These are phyloP conservation scores for Perkinsus chesapeaki DNA, from an alignment of 169 alveolate species.

Conservation along the genomic window DNA sequence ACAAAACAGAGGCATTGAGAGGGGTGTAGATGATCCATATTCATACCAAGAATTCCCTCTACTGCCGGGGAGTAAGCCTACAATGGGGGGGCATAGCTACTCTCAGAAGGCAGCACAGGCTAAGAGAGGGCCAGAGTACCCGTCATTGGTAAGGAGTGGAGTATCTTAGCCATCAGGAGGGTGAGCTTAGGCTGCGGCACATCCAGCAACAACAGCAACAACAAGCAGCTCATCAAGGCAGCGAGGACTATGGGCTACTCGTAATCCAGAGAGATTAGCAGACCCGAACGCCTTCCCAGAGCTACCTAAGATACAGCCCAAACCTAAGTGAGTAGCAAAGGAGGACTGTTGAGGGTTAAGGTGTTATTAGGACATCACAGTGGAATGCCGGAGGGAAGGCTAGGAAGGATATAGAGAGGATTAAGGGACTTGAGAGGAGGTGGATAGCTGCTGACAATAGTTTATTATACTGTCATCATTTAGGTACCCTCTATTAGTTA, in stretches of 20 bases:
- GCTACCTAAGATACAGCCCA: neutral
- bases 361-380: neutral
- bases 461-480: neutral
- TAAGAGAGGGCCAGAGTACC: neutral
- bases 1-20: neutral
- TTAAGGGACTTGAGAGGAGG: neutral
- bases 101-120: neutral
- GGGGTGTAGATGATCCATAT: neutral
- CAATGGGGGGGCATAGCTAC: neutral
- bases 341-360: neutral
- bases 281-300: neutral
- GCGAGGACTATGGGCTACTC: neutral
- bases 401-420: neutral
- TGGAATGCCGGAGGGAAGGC: neutral
- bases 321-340: neutral
- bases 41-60: neutral
- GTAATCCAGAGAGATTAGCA: neutral
- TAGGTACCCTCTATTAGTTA: neutral
- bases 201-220: neutral
- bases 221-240: neutral
- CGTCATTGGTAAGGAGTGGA: neutral
- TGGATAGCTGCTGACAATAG: neutral
- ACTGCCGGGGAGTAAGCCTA: neutral
- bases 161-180: no score
- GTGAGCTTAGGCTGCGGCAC: neutral